Conservation (phyloP, 495 filamentous ascomycete species). For the Emericellopsis terricola region DNA sequence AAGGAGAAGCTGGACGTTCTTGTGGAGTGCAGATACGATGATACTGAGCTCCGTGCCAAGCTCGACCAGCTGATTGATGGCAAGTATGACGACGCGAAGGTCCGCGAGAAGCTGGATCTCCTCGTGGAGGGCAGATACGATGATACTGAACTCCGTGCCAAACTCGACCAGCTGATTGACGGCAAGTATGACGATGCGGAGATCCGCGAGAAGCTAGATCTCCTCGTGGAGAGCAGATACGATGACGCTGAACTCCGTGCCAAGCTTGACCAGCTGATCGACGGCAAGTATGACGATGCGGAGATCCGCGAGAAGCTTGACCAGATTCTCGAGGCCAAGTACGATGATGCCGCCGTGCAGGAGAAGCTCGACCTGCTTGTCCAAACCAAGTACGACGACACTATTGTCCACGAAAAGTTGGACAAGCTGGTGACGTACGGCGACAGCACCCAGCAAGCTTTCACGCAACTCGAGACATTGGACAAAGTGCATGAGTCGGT, state of each 20-base stretch:
- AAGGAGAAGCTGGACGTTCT: conserved; percentile 74
- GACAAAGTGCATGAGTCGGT: conserved; percentile 85
- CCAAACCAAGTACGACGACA: conserved; percentile 41
- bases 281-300: conserved; percentile 50
- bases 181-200: conserved; percentile 43
- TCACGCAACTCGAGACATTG: conserved; percentile 51
- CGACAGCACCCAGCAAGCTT: conserved; percentile 32
- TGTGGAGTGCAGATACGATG: conserved; percentile 37
- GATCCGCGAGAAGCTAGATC: conserved; percentile 75
- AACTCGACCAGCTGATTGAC: conserved; percentile 8
- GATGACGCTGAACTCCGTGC: conserved; percentile 57
- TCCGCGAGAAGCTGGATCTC: conserved; percentile 75
- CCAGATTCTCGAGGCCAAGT: conserved; percentile 51
- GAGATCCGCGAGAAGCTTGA: conserved; percentile 74
- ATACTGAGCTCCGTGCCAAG: conserved; percentile 7
- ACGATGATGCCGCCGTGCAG: conserved; percentile 5
- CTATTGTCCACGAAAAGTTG: conserved; percentile 62
- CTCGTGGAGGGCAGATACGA: conserved; percentile 46
- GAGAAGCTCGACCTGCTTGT: conserved; percentile 9
- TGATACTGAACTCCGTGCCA: conserved; percentile 5
- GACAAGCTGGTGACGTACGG: conserved; percentile 62
- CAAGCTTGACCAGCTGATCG: conserved; percentile 74
- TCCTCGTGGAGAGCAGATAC: conserved; percentile 49
- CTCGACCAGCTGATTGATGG: conserved; percentile 7
- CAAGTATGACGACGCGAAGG: conserved; percentile 45